Conservation (phyloP, 345 rosid species). For the Gossypium herbaceum region DNA sequence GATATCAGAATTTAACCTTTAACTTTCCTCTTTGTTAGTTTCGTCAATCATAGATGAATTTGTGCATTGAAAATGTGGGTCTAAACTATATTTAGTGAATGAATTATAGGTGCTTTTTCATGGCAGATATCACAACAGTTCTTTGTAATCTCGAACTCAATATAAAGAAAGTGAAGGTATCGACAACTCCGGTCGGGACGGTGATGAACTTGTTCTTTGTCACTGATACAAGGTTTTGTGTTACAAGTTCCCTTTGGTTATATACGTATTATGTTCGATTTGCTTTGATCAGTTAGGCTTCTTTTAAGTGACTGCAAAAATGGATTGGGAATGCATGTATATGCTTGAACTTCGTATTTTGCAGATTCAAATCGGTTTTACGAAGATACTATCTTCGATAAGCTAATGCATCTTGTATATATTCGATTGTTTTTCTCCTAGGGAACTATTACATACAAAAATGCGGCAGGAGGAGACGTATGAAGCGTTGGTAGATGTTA, state of each 20-base stretch:
- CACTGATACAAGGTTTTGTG: constrained; percentile 72
- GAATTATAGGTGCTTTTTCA: constrained; percentile 2
- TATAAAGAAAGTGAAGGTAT: constrained; percentile 87
- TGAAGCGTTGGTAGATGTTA: constrained; percentile 37
- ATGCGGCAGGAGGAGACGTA: constrained; percentile 61
- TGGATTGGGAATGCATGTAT: neutral
- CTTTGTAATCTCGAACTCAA: constrained; percentile 81
- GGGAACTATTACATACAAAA: constrained; percentile 76
- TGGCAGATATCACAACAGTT: constrained; percentile 72
- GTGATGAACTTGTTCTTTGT: constrained; percentile 92
- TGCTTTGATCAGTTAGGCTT: neutral
- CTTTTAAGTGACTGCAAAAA: constrained; percentile 8
- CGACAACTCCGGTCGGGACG: constrained; percentile 91
- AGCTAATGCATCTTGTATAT: neutral
- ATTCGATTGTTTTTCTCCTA: constrained; percentile 18
- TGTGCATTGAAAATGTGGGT: constrained; percentile 7
- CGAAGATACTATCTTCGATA: neutral
- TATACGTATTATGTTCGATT: neutral
- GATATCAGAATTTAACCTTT: too few species aligned
- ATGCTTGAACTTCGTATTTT: neutral
- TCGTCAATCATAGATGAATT: constrained; percentile 1
- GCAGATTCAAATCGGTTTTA: too few species aligned
- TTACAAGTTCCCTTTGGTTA: neutral
- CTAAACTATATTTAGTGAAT: constrained; percentile 1
- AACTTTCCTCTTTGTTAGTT: too few species aligned